Evolutionary conservation across 768 basidiomycete species (phyloP).

Genomic region (Boletus bicolor): DNA sequence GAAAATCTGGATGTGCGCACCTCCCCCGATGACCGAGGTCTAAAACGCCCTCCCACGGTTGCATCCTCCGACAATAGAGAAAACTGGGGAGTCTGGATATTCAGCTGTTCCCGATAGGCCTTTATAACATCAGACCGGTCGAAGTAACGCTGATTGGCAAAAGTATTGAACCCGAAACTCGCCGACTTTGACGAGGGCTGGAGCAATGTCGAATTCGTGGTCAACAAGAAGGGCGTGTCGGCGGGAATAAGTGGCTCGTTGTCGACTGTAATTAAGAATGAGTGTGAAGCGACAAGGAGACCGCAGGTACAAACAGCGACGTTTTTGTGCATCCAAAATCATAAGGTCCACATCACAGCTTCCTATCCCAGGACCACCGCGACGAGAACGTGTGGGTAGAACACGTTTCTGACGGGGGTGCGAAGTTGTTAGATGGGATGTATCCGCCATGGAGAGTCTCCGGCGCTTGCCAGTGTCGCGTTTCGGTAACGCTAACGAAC

Average conservation of each 20-base stretch:
- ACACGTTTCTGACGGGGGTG: conserved; percentile 69
- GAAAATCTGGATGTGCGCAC: conserved; percentile 43
- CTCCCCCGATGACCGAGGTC: conserved; percentile 66
- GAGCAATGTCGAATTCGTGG: conserved; percentile 61
- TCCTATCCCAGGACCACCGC: conserved; percentile 79
- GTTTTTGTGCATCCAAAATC: conserved; percentile 78
- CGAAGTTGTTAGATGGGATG: conserved; percentile 31
- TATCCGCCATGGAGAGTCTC: conserved; percentile 32
- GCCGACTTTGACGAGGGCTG: conserved; percentile 38
- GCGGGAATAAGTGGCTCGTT: conserved; percentile 69
- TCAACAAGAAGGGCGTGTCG: conserved; percentile 64
- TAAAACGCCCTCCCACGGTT: conserved; percentile 63
- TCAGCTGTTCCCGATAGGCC: conserved; percentile 62
- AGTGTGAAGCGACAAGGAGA: conserved; percentile 16
- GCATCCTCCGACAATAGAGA: conserved; percentile 44
- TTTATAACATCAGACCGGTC: conserved; percentile 73
- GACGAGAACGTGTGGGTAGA: conserved; percentile 74
- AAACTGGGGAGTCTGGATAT: conserved; percentile 80
- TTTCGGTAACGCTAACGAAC: conserved; percentile 3
- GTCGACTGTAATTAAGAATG: conserved; percentile 48
- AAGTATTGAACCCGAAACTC: conserved; percentile 48
- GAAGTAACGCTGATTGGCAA: conserved; percentile 71
- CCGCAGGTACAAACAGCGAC: conserved; percentile 56
- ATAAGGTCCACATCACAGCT: conserved; percentile 75
- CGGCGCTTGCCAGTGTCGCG: conserved; percentile 12